Evolutionary conservation across 2,329 filamentous ascomycete genomes (phyloP).

Genomic region (Allantophomopsis cytisporea): DNA sequence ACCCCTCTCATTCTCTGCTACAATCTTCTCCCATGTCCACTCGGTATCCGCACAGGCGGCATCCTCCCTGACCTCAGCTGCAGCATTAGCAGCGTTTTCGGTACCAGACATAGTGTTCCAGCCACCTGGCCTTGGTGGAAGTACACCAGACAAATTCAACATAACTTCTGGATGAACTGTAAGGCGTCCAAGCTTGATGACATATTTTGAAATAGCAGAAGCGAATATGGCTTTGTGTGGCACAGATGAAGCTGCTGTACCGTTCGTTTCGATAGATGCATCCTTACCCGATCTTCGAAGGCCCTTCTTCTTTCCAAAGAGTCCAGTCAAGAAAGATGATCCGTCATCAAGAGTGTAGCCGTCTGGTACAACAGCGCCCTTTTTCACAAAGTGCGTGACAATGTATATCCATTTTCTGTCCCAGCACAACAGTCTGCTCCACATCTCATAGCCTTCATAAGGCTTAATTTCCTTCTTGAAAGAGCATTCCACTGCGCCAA

Average conservation of each 20-base stretch:
- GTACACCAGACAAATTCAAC: conserved; percentile 54
- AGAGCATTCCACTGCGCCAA: conserved; percentile 57
- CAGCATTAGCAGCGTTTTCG: conserved; percentile 11
- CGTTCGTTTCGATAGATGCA: background rate
- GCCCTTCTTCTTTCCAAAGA: background rate
- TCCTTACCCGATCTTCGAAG: background rate
- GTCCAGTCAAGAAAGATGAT: background rate
- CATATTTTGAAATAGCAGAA: conserved; percentile 62
- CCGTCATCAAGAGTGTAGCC: conserved; percentile 17
- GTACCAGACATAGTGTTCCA: conserved; percentile 29
- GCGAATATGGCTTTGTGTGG: conserved; percentile 52
- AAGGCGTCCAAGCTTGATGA: conserved; percentile 63
- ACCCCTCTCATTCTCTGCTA: conserved; percentile 39
- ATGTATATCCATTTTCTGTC: conserved; percentile 74
- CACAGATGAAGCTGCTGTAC: conserved; percentile 10
- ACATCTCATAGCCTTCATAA: conserved; percentile 59
- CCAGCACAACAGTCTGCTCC: conserved; percentile 58
- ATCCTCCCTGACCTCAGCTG: conserved; percentile 6
- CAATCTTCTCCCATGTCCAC: conserved; percentile 46
- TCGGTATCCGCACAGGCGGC: conserved; percentile 3
- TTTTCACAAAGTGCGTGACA: conserved; percentile 54
- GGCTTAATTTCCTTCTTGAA: conserved; percentile 62
- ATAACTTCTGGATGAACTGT: conserved; percentile 72
- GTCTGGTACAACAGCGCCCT: conserved; percentile 36
- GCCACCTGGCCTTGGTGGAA: conserved; percentile 60